Evolutionary conservation across 78 protist genomes (phyloP).

Genomic region (Dictyostelium brefeldianum): DNA sequence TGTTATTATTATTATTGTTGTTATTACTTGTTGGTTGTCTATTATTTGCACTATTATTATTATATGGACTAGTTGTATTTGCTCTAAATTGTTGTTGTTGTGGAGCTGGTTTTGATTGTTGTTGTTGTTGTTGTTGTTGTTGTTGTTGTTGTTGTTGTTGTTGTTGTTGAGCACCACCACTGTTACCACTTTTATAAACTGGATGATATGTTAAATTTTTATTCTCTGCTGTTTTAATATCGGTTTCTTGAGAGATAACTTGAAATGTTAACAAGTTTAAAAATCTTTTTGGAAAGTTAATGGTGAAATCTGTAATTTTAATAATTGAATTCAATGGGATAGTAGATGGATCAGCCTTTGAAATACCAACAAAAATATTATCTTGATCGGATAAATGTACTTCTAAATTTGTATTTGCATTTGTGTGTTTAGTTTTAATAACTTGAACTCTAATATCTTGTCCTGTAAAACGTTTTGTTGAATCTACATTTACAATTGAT

Average conservation of each 20-base stretch:
- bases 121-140: constrained; percentile 45
- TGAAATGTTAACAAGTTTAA: background rate
- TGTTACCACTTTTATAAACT: constrained; percentile 1
- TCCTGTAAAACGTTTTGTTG: background rate
- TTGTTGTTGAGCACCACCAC: constrained; percentile 2
- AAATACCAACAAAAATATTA: constrained; percentile 17
- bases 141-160: constrained; percentile 1
- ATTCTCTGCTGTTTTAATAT: background rate
- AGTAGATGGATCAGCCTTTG: background rate
- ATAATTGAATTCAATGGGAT: background rate
- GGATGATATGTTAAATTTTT: background rate
- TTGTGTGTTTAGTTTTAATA: constrained; percentile 4
- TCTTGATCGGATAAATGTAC: constrained; percentile 15
- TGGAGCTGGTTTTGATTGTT: background rate
- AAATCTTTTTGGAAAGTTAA: constrained; percentile 16
- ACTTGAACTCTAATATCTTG: background rate
- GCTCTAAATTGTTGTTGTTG: background rate
- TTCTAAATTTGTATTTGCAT: background rate
- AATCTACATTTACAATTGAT: background rate
- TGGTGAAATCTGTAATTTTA: background rate
- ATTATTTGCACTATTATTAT: background rate
- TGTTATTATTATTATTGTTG: background rate
- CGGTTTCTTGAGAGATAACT: background rate
- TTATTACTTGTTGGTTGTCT: background rate
- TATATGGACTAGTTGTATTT: background rate